Evolutionary conservation across 78 protist genomes (phyloP).

Genomic region (Isochrysis galbana): DNA sequence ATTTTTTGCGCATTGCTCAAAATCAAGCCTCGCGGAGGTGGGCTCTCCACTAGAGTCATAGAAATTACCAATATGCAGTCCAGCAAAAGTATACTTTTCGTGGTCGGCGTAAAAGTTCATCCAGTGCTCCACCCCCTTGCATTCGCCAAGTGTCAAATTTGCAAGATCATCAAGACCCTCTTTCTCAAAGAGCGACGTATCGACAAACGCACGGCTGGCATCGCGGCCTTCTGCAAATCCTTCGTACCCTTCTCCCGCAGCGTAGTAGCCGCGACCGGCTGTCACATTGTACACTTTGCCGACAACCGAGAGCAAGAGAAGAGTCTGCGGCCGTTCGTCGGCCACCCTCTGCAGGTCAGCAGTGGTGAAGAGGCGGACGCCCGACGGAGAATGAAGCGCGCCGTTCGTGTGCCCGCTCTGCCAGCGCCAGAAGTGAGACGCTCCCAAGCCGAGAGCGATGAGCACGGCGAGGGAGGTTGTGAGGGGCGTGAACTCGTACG

Average conservation of each 20-base stretch:
- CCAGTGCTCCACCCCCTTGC: background rate
- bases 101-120: background rate
- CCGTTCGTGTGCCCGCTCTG: too few relatives aligned
- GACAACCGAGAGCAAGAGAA: too few relatives aligned
- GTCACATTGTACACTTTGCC: background rate
- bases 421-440: too few relatives aligned
- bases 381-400: too few relatives aligned
- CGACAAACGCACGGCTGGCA: background rate
- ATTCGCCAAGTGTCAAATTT: background rate
- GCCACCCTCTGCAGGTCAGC: too few relatives aligned
- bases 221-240: background rate
- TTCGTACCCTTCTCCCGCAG: background rate
- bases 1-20: background rate
- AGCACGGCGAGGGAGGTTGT: too few relatives aligned
- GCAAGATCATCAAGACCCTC: background rate
- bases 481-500: too few relatives aligned
- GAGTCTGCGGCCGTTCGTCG: too few relatives aligned
- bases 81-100: background rate
- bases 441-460: too few relatives aligned
- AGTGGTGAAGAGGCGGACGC: too few relatives aligned
- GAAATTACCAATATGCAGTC: background rate
- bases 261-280: background rate
- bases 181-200: background rate
- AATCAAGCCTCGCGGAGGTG: background rate
- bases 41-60: background rate